Evolutionary conservation across 768 basidiomycete genomes (phyloP).

Genomic region (Polyporus arcularius): DNA sequence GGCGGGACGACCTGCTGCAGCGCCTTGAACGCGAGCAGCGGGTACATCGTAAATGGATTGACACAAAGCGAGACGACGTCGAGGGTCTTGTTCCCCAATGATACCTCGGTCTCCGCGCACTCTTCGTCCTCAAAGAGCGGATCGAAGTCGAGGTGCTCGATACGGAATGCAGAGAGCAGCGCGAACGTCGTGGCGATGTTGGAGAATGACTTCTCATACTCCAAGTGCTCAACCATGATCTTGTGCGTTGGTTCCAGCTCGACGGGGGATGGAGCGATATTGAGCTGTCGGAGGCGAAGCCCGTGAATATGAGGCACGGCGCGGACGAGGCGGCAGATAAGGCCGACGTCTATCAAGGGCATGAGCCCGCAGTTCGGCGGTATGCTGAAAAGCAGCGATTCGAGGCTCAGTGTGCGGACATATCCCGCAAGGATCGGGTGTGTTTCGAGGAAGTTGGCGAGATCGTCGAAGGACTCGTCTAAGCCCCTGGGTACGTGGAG

Average conservation of each 20-base stretch:
- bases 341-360: neutral
- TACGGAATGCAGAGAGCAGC: neutral
- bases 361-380: neutral
- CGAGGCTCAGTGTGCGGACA: neutral
- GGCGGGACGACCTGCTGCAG: neutral
- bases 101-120: neutral
- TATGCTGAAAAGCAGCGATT: slow-evolving; percentile 3
- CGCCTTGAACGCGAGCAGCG: neutral
- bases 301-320: neutral
- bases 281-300: neutral
- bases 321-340: neutral
- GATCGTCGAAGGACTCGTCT: slow-evolving; percentile 1
- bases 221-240: neutral
- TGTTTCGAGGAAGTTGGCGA: neutral
- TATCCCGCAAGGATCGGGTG: neutral
- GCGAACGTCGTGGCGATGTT: neutral
- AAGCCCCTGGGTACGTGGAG: neutral
- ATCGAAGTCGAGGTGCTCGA: neutral
- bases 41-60: neutral
- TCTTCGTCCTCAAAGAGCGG: neutral
- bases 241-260: neutral
- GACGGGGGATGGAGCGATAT: neutral
- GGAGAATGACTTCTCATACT: neutral
- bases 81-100: neutral
- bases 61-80: neutral